These are phyloP conservation scores for Pelargonium cotyledonis DNA, from an alignment of 441 rosid species.

Conservation along the genomic window DNA sequence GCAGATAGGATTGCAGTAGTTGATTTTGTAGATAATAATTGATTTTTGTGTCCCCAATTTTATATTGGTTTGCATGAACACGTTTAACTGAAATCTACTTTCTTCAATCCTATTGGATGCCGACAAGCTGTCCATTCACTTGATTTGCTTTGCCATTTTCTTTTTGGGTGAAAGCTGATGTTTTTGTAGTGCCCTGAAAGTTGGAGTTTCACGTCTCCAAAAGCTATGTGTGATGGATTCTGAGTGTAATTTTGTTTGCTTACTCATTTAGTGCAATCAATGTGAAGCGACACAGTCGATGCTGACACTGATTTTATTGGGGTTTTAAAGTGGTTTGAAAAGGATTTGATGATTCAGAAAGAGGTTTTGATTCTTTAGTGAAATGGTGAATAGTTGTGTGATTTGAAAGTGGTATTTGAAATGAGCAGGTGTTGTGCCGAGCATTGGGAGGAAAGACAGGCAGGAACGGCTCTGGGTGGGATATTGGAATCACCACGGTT, in stretches of 20 bases:
- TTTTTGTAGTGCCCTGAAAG: not conserved
- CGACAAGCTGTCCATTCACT: not conserved
- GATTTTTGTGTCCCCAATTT: not conserved
- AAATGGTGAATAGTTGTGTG: not conserved
- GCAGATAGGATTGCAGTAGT: not conserved
- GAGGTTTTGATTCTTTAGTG: not conserved
- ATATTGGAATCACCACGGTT: slow-evolving; percentile 44
- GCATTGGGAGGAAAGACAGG: slow-evolving; percentile 55
- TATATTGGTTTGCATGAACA: not conserved
- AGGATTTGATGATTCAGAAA: not conserved
- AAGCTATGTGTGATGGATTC: not conserved
- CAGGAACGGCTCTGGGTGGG: slow-evolving; percentile 49
- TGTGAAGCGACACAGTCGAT: not conserved
- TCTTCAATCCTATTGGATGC: not conserved
- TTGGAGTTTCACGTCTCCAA: not conserved
- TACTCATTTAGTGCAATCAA: slow-evolving; percentile 3
- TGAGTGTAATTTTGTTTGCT: not conserved
- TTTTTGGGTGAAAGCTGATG: not conserved
- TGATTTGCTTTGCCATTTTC: not conserved
- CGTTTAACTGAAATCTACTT: not conserved
- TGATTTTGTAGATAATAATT: not conserved
- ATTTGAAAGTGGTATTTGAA: not conserved
- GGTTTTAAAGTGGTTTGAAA: not conserved
- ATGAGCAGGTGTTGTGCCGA: slow-evolving; percentile 48
- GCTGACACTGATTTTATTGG: not conserved